Percentiles rank a stretch among this genome's conserved stretches.
Evolutionary conservation across 75 land plant genomes (phyloP).

Genomic region (Picea sitchensis): DNA sequence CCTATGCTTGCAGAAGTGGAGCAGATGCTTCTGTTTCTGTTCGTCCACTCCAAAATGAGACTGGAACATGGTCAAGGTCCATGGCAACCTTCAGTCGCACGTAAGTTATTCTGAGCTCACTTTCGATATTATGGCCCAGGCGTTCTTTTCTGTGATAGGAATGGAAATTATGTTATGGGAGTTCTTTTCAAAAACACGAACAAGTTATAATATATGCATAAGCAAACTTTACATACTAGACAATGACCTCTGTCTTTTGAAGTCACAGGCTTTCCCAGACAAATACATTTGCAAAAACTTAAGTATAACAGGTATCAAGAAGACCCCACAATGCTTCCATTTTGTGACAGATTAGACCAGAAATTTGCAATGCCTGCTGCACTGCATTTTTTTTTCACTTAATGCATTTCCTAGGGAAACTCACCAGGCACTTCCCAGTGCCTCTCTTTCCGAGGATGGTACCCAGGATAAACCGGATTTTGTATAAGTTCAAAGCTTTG

Average conservation of each 20-base stretch:
- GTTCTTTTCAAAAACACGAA: background rate
- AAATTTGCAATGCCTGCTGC: too few relatives aligned
- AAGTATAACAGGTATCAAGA: too few relatives aligned
- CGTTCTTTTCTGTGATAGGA: background rate
- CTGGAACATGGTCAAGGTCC: constrained; percentile 31
- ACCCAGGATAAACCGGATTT: too few relatives aligned
- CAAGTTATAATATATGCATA: background rate
- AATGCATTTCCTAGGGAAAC: too few relatives aligned
- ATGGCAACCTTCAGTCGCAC: constrained; percentile 78
- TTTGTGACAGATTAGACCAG: too few relatives aligned
- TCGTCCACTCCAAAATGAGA: background rate
- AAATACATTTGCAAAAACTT: background rate
- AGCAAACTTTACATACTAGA: background rate
- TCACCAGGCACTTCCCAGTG: too few relatives aligned
- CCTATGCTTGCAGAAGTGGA: background rate
- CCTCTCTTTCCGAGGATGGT: too few relatives aligned
- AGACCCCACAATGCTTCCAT: too few relatives aligned
- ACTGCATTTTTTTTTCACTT: too few relatives aligned
- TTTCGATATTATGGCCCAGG: background rate
- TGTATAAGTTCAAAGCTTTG: too few relatives aligned
- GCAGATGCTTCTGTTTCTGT: background rate
- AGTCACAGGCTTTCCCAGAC: background rate
- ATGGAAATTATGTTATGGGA: background rate
- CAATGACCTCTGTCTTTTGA: background rate
- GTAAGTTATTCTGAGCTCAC: constrained; percentile 25